These are phyloP conservation scores for Malus fusca DNA, from an alignment of 306 rosid genomes.

Conservation along the genomic window DNA sequence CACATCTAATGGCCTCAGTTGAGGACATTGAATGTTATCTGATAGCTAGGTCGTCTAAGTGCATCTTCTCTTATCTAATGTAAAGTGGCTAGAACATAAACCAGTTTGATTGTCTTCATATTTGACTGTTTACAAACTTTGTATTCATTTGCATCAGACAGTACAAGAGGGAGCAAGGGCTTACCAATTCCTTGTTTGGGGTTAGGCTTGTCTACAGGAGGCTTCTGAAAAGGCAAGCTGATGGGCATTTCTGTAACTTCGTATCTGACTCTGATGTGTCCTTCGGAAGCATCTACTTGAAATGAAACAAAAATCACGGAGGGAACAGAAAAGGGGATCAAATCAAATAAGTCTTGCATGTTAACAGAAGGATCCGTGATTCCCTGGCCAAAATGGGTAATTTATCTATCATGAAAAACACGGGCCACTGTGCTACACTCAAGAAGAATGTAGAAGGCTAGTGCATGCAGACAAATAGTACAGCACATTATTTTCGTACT, in stretches of 20 bases:
- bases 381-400: neutral
- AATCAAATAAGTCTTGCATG: neutral
- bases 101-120: neutral
- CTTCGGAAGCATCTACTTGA: constrained; percentile 58
- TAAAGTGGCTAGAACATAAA: neutral
- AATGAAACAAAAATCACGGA: neutral
- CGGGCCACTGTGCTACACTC: neutral
- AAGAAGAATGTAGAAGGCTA: neutral
- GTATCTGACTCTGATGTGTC: constrained; percentile 78
- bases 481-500: neutral
- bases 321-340: neutral
- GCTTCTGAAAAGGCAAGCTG: constrained; percentile 84
- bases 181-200: constrained; percentile 99
- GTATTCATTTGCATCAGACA: neutral
- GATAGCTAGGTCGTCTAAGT: neutral
- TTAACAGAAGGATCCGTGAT: neutral
- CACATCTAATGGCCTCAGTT: neutral
- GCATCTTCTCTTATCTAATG: neutral
- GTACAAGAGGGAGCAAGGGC: constrained; percentile 9
- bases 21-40: neutral
- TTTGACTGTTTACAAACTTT: neutral
- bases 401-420: neutral
- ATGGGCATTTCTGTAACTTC: constrained; percentile 75
- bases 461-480: neutral
- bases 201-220: constrained; percentile 88